Evolutionary conservation across 495 filamentous ascomycete genomes (phyloP), one percentile per base, ranked within the genome.

Genomic region (Podospora comata): DNA sequence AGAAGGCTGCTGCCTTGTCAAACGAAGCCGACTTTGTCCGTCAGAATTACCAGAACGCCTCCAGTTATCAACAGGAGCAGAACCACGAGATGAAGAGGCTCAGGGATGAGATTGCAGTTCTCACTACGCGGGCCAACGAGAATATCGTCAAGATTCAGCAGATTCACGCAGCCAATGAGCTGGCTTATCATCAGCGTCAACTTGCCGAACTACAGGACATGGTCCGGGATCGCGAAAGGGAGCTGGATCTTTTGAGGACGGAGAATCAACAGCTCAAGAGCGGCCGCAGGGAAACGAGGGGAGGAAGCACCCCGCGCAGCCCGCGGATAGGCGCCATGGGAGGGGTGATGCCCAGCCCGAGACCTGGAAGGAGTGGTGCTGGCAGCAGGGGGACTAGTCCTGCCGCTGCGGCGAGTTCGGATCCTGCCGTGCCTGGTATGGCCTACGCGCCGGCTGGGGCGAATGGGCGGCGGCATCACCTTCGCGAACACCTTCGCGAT

Each of bases 31-130:
- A 90, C 16, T 92, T 88, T 74, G 81, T 81, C 44, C 85, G 88
- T 58, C 79, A 82, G 19, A 80, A 85, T 44, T 93, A 92, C 68
- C 88, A 92, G 64, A 79, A 82, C 44, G 87, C 88, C 0, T 90
- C 88, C 16, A 86, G 78, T 18, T 77, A 79, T 0, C 83, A 83
- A 11, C 80, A 77, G 18, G 84, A 87, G 54, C 76, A 85, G 19
- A 75, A 75, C 18, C 78, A 76, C 26, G 87, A 90, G 75, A 80
- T 82, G 53, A 75, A 79, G 13, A 76, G 76, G n/a, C 79, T 90
- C 13, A 74, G 79, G 48, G 73, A 72, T 11, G 78, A 81, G 53
- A 83, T 86, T 44, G 81, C 80, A 26, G 71, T 75, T 0, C 78
- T 91, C 23, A 77, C 81, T 62, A 81, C 77, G 13, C 84, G 82